These are phyloP conservation scores for Dothistroma pini DNA, from an alignment of 2,329 filamentous ascomycete genomes.

Conservation along the genomic window DNA sequence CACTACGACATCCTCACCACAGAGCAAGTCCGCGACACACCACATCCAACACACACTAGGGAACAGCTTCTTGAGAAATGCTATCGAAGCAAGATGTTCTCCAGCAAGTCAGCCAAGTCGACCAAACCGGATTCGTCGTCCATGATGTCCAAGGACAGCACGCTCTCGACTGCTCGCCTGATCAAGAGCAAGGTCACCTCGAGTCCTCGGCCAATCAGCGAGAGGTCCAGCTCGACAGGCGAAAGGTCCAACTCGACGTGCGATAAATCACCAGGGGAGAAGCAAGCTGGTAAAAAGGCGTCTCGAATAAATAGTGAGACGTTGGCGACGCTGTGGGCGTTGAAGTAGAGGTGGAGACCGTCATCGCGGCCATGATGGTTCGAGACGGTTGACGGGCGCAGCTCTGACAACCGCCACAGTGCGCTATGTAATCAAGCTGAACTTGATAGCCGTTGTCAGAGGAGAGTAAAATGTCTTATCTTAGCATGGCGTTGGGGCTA, in stretches of 20 bases:
- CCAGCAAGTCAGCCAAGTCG: background rate
- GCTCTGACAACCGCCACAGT: background rate
- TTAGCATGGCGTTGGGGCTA: background rate
- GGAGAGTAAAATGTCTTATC: background rate
- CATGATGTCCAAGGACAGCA: background rate
- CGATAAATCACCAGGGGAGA: conserved; percentile 10
- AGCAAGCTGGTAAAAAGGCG: conserved; percentile 10
- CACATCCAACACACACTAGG: background rate
- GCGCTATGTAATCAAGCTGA: background rate
- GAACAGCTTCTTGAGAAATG: background rate
- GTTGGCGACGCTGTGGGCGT: conserved; percentile 8
- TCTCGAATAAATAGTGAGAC: conserved; percentile 10
- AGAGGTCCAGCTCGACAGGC: too few species aligned
- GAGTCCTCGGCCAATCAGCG: background rate
- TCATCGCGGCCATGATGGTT: background rate
- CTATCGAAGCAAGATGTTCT: conserved; percentile 2
- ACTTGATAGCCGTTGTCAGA: background rate
- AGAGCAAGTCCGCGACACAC: background rate
- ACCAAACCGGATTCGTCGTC: conserved; percentile 1
- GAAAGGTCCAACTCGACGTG: too few species aligned
- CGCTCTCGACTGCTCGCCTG: conserved; percentile 1
- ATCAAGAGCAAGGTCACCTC: conserved; percentile 18
- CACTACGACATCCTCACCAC: background rate
- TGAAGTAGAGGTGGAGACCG: conserved; percentile 3
- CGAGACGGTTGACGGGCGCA: background rate